Conservation (phyloP, 2,329 filamentous ascomycete genomes). For the Tolypocladium guangdongense region DNA sequence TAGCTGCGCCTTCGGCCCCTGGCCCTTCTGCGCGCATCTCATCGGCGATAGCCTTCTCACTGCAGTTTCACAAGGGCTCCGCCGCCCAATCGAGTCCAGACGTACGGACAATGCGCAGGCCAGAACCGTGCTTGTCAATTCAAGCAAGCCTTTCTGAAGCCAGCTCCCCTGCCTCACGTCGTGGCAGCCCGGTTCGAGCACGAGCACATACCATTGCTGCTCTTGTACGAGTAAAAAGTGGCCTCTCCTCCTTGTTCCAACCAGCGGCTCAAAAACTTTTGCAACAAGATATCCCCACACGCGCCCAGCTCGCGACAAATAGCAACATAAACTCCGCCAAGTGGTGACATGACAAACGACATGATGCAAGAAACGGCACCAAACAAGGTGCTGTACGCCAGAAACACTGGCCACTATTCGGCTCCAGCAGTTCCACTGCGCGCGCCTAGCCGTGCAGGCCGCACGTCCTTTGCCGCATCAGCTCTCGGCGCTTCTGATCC, state of each 20-base stretch:
- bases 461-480: constrained; percentile 53
- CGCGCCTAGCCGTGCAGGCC: constrained; percentile 31
- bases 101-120: not conserved
- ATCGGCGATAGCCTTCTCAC: too few species aligned
- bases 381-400: not conserved
- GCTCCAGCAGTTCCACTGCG: constrained; percentile 16
- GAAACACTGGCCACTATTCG: not conserved
- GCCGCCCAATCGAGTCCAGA: not conserved
- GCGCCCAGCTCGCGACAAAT: not conserved
- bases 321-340: not conserved
- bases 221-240: not conserved
- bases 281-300: not conserved
- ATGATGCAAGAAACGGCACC: not conserved
- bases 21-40: too few species aligned
- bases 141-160: not conserved
- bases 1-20: not conserved
- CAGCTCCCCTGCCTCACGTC: not conserved
- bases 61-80: not conserved
- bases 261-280: not conserved
- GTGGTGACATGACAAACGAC: not conserved
- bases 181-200: not conserved
- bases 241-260: not conserved
- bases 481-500: constrained; percentile 54
- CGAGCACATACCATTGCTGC: not conserved
- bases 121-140: not conserved